Evolutionary conservation across 768 basidiomycete genomes (phyloP).

Genomic region (Hortiboletus campestris): DNA sequence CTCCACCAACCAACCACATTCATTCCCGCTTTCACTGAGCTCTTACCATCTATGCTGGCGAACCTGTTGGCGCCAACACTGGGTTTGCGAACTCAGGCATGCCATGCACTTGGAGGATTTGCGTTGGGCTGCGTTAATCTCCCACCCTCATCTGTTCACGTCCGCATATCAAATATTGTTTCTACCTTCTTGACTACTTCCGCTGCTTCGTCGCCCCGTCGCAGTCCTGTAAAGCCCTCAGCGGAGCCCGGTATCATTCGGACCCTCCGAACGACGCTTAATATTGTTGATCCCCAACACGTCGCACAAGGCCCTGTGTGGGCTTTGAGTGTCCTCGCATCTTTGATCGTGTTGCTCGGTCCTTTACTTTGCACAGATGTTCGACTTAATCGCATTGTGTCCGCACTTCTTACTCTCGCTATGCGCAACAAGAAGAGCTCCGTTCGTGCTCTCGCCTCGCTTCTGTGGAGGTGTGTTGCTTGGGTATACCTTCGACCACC

Average conservation of each 20-base stretch:
- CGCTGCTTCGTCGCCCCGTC: constrained; percentile 35
- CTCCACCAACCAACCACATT: constrained; percentile 63
- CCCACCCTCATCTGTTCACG: constrained; percentile 48
- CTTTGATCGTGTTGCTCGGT: constrained; percentile 64
- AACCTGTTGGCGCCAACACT: constrained; percentile 65
- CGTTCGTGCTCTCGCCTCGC: constrained; percentile 57
- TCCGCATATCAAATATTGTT: constrained; percentile 50
- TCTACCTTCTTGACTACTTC: constrained; percentile 47
- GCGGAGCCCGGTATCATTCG: constrained; percentile 57
- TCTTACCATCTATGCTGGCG: constrained; percentile 61
- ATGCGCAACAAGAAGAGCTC: constrained; percentile 63
- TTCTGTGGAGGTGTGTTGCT: constrained; percentile 62
- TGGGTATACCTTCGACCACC: constrained; percentile 69
- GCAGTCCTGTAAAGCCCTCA: constrained; percentile 34
- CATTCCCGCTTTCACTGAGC: constrained; percentile 58
- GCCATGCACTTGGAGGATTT: constrained; percentile 71
- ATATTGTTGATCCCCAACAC: constrained; percentile 51
- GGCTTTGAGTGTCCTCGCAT: constrained; percentile 66
- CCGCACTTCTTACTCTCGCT: constrained; percentile 50
- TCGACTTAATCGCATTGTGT: constrained; percentile 45
- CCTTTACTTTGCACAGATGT: constrained; percentile 47
- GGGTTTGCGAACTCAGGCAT: constrained; percentile 67
- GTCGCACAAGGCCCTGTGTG: constrained; percentile 78
- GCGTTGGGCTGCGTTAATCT: constrained; percentile 52
- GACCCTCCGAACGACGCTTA: constrained; percentile 64